Evolutionary conservation across 495 filamentous ascomycete genomes (phyloP).

Genomic region (Thermothielavioides terrestris): DNA sequence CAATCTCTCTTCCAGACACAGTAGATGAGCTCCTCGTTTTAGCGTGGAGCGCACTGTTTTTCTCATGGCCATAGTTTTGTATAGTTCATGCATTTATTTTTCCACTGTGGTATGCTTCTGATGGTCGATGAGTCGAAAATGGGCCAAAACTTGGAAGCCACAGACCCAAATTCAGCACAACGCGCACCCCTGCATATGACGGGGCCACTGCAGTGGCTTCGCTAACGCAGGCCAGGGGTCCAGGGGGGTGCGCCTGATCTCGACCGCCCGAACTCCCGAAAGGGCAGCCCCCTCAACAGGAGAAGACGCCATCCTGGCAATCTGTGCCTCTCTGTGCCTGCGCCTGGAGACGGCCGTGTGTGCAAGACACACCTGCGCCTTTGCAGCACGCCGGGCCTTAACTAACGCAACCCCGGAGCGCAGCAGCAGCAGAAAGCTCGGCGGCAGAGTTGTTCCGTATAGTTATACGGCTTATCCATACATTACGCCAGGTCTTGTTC

Average conservation of each 20-base stretch:
- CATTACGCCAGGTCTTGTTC: too few species aligned
- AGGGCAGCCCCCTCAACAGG: constrained; percentile 6
- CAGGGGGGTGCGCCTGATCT: constrained; percentile 18
- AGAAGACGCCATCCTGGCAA: constrained; percentile 9
- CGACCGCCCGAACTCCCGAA: constrained; percentile 13
- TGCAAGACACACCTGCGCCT: constrained; percentile 1
- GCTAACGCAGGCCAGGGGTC: constrained; percentile 18
- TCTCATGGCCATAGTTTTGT: too few species aligned
- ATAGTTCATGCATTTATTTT: too few species aligned
- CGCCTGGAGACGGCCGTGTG: not conserved
- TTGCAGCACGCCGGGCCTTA: not conserved
- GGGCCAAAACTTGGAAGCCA: not conserved
- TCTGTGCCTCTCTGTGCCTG: constrained; percentile 1
- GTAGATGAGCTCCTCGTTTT: too few species aligned
- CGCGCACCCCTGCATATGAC: constrained; percentile 20
- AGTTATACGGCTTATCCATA: too few species aligned
- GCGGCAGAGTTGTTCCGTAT: not conserved
- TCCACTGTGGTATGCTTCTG: too few species aligned
- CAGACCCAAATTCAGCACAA: constrained; percentile 7
- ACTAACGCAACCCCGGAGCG: not conserved
- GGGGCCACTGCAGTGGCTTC: constrained; percentile 15
- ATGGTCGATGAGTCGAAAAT: not conserved
- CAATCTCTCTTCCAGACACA: too few species aligned
- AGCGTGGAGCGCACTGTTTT: too few species aligned
- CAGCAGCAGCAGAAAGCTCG: not conserved